Percentiles rank a stretch among this genome's conserved stretches.
Evolutionary conservation across 1,284 basidiomycete genomes (phyloP).

Genomic region (Pascua sp.): DNA sequence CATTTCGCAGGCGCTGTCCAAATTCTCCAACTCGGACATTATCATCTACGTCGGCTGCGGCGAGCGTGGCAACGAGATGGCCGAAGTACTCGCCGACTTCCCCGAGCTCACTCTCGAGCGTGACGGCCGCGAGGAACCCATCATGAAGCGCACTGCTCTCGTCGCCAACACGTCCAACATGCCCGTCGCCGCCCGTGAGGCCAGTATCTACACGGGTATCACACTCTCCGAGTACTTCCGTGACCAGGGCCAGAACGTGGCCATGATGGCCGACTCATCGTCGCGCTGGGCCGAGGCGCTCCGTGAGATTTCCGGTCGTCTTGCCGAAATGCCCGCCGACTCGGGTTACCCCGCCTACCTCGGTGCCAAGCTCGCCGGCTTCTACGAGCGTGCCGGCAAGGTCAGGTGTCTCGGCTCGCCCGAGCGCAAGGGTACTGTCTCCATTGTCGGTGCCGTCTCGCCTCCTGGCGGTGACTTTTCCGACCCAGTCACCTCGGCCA

Average conservation of each 20-base stretch:
- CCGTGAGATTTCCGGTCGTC: constrained; percentile 97
- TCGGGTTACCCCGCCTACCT: constrained; percentile 98
- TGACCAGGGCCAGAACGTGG: constrained; percentile 95
- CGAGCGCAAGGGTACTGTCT: constrained; percentile 83
- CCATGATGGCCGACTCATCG: constrained; percentile 99
- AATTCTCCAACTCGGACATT: constrained; percentile 99
- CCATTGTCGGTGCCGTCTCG: constrained; percentile 97
- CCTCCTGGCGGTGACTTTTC: constrained; percentile 99
- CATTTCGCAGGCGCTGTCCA: constrained; percentile 93
- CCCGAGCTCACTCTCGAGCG: constrained; percentile 89
- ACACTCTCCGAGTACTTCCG: constrained; percentile 99
- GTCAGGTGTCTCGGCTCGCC: constrained; percentile 90
- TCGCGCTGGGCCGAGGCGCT: constrained; percentile 99
- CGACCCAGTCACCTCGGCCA: constrained; percentile 95
- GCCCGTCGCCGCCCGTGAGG: constrained; percentile 99
- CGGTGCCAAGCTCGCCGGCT: constrained; percentile 89
- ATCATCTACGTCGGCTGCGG: constrained; percentile 95
- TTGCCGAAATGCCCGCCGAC: constrained; percentile 99
- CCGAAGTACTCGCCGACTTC: constrained; percentile 97
- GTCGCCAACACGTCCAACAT: constrained; percentile 99
- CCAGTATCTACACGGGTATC: constrained; percentile 99
- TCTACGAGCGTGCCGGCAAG: constrained; percentile 99
- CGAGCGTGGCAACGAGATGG: constrained; percentile 63
- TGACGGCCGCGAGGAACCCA: constrained; percentile 89
- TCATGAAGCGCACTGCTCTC: constrained; percentile 99